phyloP scores from a whole-genome alignment of 2,329 filamentous ascomycete species.

The Capronia americana region DNA sequence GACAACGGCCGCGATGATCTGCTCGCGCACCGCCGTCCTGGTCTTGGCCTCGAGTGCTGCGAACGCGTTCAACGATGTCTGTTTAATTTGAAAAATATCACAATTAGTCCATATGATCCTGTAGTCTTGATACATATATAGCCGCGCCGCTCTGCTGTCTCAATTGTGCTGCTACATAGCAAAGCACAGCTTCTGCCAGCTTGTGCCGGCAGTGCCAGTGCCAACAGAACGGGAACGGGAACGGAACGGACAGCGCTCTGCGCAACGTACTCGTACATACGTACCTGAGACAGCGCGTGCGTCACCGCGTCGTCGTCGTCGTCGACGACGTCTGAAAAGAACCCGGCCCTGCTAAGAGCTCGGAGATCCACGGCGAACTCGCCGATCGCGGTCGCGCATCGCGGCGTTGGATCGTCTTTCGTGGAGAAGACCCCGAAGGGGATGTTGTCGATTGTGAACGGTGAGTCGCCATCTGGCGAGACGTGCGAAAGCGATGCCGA shows the following conservation, averaged over 20 bases:
- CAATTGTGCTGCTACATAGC: not conserved
- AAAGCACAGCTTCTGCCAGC: too few relatives aligned
- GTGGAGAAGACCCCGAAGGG: constrained; percentile 61
- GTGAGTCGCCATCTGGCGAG: constrained; percentile 18
- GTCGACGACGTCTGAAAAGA: constrained; percentile 38
- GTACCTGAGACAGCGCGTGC: constrained; percentile 42
- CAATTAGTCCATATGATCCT: constrained; percentile 6
- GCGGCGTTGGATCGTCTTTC: constrained; percentile 45
- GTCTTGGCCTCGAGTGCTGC: constrained; percentile 52
- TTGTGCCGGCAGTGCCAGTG: too few relatives aligned
- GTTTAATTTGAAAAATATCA: too few relatives aligned
- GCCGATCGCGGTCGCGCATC: constrained; percentile 59
- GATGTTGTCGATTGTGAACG: constrained; percentile 60
- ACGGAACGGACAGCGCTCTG: too few relatives aligned
- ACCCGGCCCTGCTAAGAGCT: constrained; percentile 47
- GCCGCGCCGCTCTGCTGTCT: not conserved
- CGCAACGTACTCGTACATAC: too few relatives aligned
- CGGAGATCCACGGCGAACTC: constrained; percentile 61
- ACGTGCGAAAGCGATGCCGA: not conserved
- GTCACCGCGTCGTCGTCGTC: constrained; percentile 22
- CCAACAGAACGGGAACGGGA: too few relatives aligned
- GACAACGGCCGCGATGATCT: constrained; percentile 19
- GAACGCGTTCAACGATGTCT: constrained; percentile 57
- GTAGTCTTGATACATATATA: too few relatives aligned
- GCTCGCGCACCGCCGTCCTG: constrained; percentile 18